Conservation (phyloP, 1,284 basidiomycete genomes). For the Bondarzewia mesenterica region DNA sequence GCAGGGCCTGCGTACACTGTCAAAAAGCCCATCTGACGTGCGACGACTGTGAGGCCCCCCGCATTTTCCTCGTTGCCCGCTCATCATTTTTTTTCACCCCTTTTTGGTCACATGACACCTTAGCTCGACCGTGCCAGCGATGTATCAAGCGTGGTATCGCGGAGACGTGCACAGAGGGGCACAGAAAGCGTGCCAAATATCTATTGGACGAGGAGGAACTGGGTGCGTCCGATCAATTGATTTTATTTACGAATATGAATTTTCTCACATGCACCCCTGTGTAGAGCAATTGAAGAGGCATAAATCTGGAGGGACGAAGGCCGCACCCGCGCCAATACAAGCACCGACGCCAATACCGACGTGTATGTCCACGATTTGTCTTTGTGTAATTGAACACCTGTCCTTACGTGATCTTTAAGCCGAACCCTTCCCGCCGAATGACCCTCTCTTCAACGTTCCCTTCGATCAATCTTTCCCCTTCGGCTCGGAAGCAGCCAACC, state of each 20-base stretch:
- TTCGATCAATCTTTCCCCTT: constrained; percentile 63
- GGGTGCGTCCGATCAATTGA: constrained; percentile 40
- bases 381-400: not conserved
- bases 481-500: constrained; percentile 81
- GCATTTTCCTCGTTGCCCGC: constrained; percentile 2
- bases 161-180: constrained; percentile 86
- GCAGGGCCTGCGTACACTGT: constrained; percentile 89
- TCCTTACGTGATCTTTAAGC: constrained; percentile 20
- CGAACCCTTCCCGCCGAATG: constrained; percentile 43
- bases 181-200: constrained; percentile 98
- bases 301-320: constrained; percentile 3
- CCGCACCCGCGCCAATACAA: constrained; percentile 3
- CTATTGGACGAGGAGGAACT: constrained; percentile 88
- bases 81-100: constrained; percentile 6
- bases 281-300: constrained; percentile 12
- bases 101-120: constrained; percentile 2
- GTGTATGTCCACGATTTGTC: constrained; percentile 4
- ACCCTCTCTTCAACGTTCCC: constrained; percentile 53
- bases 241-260: constrained; percentile 12
- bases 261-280: constrained; percentile 30
- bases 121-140: constrained; percentile 90
- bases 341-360: constrained; percentile 9
- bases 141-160: constrained; percentile 93
- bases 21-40: constrained; percentile 96
- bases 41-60: constrained; percentile 73